These are phyloP conservation scores for Dentipellis sp. DNA, from an alignment of 768 basidiomycete genomes.

Conservation along the genomic window DNA sequence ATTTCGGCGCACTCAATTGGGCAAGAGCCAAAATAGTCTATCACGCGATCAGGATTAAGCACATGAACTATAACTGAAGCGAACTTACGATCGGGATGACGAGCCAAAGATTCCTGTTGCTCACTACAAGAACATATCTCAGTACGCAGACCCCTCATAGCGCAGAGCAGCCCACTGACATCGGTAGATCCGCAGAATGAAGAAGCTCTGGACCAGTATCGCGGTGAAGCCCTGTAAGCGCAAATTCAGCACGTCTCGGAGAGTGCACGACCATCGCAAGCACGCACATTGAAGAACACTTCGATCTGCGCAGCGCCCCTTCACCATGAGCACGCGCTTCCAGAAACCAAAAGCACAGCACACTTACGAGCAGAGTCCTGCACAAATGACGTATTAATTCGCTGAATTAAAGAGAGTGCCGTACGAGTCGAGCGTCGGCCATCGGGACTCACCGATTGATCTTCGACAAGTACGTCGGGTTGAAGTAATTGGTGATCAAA, in stretches of 20 bases:
- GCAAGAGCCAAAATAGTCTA: not conserved
- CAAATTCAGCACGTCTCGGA: not conserved
- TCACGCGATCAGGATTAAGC: not conserved
- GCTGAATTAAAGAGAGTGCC: no score
- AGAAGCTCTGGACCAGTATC: not conserved
- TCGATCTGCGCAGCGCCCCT: not conserved
- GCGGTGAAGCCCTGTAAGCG: not conserved
- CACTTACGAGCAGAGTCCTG: no score
- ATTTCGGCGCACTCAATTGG: not conserved
- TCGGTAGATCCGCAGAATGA: not conserved
- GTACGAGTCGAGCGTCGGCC: no score
- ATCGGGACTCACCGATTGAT: not conserved
- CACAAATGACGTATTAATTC: no score
- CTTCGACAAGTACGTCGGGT: not conserved
- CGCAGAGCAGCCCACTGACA: no score
- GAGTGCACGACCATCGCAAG: not conserved
- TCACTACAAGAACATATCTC: not conserved
- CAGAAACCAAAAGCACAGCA: no score
- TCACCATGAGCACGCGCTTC: no score
- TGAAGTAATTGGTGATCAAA: not conserved
- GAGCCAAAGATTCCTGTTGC: not conserved
- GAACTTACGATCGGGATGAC: not conserved
- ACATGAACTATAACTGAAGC: not conserved
- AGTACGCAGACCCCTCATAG: no score
- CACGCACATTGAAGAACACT: not conserved